Base-by-base conservation (phyloP, 345 rosid genomes). In the Arabis hirsuta region DNA sequence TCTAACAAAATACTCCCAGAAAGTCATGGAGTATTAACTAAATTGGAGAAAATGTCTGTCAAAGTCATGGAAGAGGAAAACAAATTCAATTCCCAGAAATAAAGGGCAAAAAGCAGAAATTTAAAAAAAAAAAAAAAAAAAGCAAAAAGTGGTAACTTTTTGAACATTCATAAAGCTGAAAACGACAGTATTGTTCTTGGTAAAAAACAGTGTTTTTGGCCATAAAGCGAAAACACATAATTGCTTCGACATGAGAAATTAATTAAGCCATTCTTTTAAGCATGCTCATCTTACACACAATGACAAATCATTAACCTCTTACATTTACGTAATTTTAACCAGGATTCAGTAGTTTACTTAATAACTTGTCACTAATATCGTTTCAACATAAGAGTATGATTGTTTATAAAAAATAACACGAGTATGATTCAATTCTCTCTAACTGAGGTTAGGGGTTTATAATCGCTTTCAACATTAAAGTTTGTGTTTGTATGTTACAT, bases 151-250 rank as follows among this genome's bases (percentile, higher is more conserved):
- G 19, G 6, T 27, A 12, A 51, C 71, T 69, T 76, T 69, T 55
- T 39, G 31, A 63, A 69, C 55, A 70, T 76, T 69, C 48, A 70
- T 56, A 76, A 76, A 70, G 80, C 72, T 70, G 79, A 70, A 76
- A 69, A 76, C 66, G 79, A 75, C 69, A 68, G 64, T 45, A 53
- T 45, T 54, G 64, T 67, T 68, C 58, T 75, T 75, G 61, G 63
- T 67, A 54, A 52, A 50, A 47, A 67, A 60, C 64, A 61, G 41
- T 69, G 64, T 69, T 55, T 60, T 62, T 38, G 34, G 34, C 19
- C 65, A 38, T 63, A 76, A 76, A 75, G 75, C 61, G 55, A 69
- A 44, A n/a, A 41, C 38, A 12, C 47, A 76, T 76, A 76, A 76
- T 76, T 76, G 66, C 71, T 4, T 46, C 71, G 47, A 63, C 53